Conservation (phyloP, 441 rosid species). For the Aquilaria agallochum region DNA sequence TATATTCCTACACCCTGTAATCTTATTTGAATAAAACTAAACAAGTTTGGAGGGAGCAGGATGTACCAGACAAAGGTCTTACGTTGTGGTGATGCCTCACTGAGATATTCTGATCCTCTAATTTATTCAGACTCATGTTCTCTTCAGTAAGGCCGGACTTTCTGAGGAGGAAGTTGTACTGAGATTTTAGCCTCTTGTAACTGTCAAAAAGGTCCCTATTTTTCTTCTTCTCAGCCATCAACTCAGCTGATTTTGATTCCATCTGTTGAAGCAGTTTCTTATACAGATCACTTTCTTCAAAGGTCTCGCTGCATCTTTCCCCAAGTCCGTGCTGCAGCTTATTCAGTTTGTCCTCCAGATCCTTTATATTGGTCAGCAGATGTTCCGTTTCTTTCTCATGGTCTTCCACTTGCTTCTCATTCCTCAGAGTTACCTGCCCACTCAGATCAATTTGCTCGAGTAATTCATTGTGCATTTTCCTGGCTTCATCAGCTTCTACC, state of each 20-base stretch:
- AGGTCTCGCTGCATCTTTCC: slow-evolving; percentile 17
- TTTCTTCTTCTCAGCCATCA: slow-evolving; percentile 46
- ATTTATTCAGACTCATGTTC: slow-evolving; percentile 31
- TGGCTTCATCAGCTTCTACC: slow-evolving; percentile 39
- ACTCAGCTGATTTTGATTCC: slow-evolving; percentile 39
- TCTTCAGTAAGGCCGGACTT: slow-evolving; percentile 52
- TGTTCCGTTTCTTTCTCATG: slow-evolving; percentile 33
- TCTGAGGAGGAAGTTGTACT: slow-evolving; percentile 50
- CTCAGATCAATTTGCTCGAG: slow-evolving; percentile 35
- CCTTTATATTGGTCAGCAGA: slow-evolving; percentile 29
- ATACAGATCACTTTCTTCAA: slow-evolving; percentile 26
- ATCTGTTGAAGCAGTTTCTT: slow-evolving; percentile 36
- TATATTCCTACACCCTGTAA: neutral
- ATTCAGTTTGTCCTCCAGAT: slow-evolving; percentile 34
- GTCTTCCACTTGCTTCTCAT: slow-evolving; percentile 34
- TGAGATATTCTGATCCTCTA: slow-evolving; percentile 36
- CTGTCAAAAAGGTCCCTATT: slow-evolving; percentile 25
- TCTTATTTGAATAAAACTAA: neutral
- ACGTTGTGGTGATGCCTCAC: slow-evolving; percentile 28
- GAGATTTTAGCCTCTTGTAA: slow-evolving; percentile 68
- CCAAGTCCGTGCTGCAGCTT: slow-evolving; percentile 26
- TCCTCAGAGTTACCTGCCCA: slow-evolving; percentile 26
- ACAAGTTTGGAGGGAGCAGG: slow-evolving; percentile 3
- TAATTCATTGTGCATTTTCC: slow-evolving; percentile 27
- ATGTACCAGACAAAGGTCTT: slow-evolving; percentile 39